Evolutionary conservation across 2,329 filamentous ascomycete genomes (phyloP), one percentile per base, ranked within the genome.

Genomic region (Fusarium bactridioides): DNA sequence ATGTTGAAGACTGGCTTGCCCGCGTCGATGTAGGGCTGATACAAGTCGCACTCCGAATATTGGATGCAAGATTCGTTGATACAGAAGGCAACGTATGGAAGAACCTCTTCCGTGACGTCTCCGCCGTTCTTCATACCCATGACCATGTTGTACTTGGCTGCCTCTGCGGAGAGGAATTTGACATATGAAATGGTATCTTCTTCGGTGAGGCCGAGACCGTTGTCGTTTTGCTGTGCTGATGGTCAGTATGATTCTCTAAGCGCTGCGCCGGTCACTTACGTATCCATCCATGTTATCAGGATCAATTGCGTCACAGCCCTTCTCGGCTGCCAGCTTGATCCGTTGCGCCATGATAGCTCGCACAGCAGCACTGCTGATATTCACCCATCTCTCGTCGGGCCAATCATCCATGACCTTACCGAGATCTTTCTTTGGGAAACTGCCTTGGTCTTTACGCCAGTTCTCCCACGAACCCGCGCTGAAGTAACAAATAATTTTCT

Each of bases 401-500:
- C 92, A 94, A 7, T 87, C 90, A 16, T 88, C 83, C 15, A 93
- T 80, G 4, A 80, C 79, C 4, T 85, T 84, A 16, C 91, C 92
- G n/a, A 90, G 78, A 69, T 93, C 91, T 0, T 80, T 78, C 1
- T 82, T 67, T 3, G 81, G 75, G 74, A 93, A 93, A 2, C 86
- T 73, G n/a, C 74, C 74, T 16, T 84, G 82, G 74, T 93, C 92
- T 1, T 84, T 79, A 3, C 91, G 85, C 82, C 86, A 88, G 40
- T 88, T 78, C 79, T 94, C 92, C 73, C 86, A 92, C 1, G 88
- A 90, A 0, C 92, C 92, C 0, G 90, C 91, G 44, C 89, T 91
- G 81, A 94, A 94, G 80, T 94, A 94, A 82, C 92, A 94, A 59
- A 94, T 90, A 45, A 93, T 87, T 61, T 87, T 89, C 73, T 88